These are phyloP conservation scores for Pythium periplocum DNA, from an alignment of 352 stramenopile species.

Conservation along the genomic window DNA sequence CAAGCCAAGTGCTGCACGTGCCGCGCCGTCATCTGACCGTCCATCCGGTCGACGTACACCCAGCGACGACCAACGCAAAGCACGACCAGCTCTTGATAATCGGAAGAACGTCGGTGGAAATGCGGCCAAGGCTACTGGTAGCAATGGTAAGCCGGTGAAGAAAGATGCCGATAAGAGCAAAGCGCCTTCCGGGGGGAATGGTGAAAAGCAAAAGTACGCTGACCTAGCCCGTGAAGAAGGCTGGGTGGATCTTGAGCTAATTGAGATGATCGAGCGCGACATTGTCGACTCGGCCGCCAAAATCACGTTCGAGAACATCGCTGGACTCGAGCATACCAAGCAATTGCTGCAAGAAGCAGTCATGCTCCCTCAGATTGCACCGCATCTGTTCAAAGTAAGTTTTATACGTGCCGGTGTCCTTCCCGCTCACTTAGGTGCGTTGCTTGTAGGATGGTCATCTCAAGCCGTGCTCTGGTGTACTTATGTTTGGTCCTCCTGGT, in stretches of 20 bases:
- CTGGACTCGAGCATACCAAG: conserved; percentile 77
- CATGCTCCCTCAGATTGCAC: conserved; percentile 83
- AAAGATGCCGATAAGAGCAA: conserved; percentile 21
- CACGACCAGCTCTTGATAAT: conserved; percentile 24
- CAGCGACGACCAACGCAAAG: conserved; percentile 46
- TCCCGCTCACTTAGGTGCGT: neutral
- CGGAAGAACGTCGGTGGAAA: conserved; percentile 16
- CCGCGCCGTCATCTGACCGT: conserved; percentile 8
- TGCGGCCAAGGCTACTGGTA: conserved; percentile 17
- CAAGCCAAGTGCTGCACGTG: too few species aligned
- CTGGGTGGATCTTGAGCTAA: conserved; percentile 74
- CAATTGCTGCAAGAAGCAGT: conserved; percentile 81
- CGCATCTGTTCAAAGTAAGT: conserved; percentile 75
- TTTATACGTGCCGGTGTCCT: neutral
- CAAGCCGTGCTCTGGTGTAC: conserved; percentile 76
- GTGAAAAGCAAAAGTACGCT: conserved; percentile 70
- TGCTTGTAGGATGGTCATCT: conserved; percentile 59
- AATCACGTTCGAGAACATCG: conserved; percentile 80
- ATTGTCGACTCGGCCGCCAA: conserved; percentile 76
- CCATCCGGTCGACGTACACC: conserved; percentile 48
- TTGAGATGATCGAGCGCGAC: conserved; percentile 84
- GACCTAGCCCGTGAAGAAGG: conserved; percentile 73
- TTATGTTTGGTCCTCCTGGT: conserved; percentile 86
- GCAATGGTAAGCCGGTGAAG: conserved; percentile 17
- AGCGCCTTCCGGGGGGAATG: conserved; percentile 28